Base-by-base conservation (phyloP, 495 filamentous ascomycete species). In the Hyaloscypha bicolor region DNA sequence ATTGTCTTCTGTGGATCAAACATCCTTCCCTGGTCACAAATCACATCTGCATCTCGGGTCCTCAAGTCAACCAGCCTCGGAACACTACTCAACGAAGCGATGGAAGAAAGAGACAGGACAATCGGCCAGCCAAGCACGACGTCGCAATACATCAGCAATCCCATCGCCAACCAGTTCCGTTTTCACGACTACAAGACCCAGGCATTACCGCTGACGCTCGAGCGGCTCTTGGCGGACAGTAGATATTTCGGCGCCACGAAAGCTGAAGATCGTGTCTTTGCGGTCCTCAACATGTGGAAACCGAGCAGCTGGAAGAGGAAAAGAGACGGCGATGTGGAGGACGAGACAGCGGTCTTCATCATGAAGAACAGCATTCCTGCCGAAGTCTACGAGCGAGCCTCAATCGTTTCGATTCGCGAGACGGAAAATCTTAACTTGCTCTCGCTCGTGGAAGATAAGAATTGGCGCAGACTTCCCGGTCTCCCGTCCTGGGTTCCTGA, bases 401-500 rank as follows among this genome's bases (percentile, higher is more conserved):
- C 70, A 1, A 33, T 66, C 22, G 69, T 58, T 33, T 57, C 71
- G 11, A 73, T 73, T 51, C 31, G 30, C 9, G 71, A 73, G 31
- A 60, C 52, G 60, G 48, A 30, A 25, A 51, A 68, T 62, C 39
- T 73, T 14, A 68, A 70, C 30, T 9, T 71, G 32, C 62, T 71
- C 30, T 65, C 66, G n/a, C 58, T 71, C 1, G 62, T 70, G 22
- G 71, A 71, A 63, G 71, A 65, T 30, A 25, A 31, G 31, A 56
- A 29, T 25, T 52, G 12, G 8, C 30, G 62, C 39, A 62, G 22
- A 14, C 22, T 9, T 25, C 45, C 51, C n/a, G 39, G 68, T 8
- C 62, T 73, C 16, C 64, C 71, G 11, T 71, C 69, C 22, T 73
- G 71, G 71, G 65, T 73, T 30, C 71, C 71, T 25, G 69, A 73